A percentile compares a stretch with the other conserved stretches of the same genome.
phyloP scores from a whole-genome alignment of 768 basidiomycete genomes.

The Aureoboletus auriporus region DNA sequence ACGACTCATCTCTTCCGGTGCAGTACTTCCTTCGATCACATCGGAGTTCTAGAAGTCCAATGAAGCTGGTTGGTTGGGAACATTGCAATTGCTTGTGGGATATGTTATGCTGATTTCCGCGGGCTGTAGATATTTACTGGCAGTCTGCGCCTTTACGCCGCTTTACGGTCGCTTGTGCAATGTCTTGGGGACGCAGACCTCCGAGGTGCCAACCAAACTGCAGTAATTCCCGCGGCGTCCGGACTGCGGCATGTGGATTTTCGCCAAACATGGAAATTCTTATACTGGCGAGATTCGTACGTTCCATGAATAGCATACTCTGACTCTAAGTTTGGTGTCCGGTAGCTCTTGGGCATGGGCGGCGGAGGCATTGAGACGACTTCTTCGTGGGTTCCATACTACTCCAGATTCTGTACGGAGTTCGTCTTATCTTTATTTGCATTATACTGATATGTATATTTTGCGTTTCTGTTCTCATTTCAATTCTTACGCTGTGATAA shows the following conservation, averaged over 20 bases:
- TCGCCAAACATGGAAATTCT: constrained; percentile 68
- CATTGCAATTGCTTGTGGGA: constrained; percentile 45
- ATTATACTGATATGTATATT: constrained; percentile 68
- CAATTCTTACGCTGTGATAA: constrained; percentile 7
- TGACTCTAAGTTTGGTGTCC: not conserved
- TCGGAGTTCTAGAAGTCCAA: constrained; percentile 75
- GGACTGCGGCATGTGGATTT: constrained; percentile 69
- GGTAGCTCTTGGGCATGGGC: constrained; percentile 67
- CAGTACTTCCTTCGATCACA: constrained; percentile 75
- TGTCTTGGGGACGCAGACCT: constrained; percentile 66
- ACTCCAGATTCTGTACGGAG: not conserved
- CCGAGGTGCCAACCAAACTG: constrained; percentile 65
- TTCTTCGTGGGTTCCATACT: constrained; percentile 47
- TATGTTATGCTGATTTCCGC: not conserved
- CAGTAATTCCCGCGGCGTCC: constrained; percentile 55
- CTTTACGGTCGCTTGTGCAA: constrained; percentile 79
- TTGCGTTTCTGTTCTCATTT: constrained; percentile 49
- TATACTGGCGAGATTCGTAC: constrained; percentile 68
- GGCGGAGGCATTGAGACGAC: constrained; percentile 75
- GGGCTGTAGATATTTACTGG: constrained; percentile 63
- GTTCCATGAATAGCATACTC: constrained; percentile 24
- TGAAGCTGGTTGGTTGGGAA: constrained; percentile 82
- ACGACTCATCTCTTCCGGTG: constrained; percentile 1
- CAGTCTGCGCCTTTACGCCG: constrained; percentile 80
- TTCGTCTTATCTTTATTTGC: constrained; percentile 15